phyloP scores from a whole-genome alignment of 495 filamentous ascomycete species.

The Penicillium waksmanii region DNA sequence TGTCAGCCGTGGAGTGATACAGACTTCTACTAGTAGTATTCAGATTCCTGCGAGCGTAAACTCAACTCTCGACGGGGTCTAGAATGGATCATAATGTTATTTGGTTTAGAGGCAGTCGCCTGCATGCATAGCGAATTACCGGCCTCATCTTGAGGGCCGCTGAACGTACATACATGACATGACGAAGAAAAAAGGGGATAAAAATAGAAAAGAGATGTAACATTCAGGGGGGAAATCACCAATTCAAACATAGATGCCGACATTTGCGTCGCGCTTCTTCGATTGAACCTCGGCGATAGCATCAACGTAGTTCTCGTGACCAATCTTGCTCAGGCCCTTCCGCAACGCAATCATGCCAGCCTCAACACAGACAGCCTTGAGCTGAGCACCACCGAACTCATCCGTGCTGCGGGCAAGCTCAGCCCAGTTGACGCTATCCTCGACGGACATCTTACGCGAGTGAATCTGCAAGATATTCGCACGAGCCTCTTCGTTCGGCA shows the following conservation, averaged over 20 bases:
- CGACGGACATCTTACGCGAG: conserved; percentile 96
- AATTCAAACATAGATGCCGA: conserved; percentile 56
- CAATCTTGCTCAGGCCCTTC: conserved; percentile 89
- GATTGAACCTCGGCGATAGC: conserved; percentile 95
- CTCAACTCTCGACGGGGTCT: no score
- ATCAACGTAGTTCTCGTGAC: conserved; percentile 98
- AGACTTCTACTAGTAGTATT: background rate
- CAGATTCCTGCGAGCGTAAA: conserved; percentile 7
- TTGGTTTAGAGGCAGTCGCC: conserved; percentile 17
- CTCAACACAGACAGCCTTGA: conserved; percentile 99
- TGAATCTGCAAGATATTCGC: conserved; percentile 98
- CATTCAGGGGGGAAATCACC: conserved; percentile 1
- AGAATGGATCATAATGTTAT: conserved; percentile 20
- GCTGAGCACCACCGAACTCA: conserved; percentile 95
- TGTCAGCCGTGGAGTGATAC: background rate
- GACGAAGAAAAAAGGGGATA: conserved; percentile 18
- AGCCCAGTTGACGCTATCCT: conserved; percentile 91
- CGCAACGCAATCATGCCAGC: conserved; percentile 98
- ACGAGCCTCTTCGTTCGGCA: conserved; percentile 98
- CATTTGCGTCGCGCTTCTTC: conserved; percentile 91
- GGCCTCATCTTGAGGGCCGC: conserved; percentile 20
- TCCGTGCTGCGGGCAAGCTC: conserved; percentile 97
- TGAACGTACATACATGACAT: conserved; percentile 38
- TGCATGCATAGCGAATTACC: conserved; percentile 33
- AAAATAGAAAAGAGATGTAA: conserved; percentile 12